Evolutionary conservation across 306 rosid genomes (phyloP), one percentile per base, ranked within the genome.

Genomic region (Ceratonia siliqua): DNA sequence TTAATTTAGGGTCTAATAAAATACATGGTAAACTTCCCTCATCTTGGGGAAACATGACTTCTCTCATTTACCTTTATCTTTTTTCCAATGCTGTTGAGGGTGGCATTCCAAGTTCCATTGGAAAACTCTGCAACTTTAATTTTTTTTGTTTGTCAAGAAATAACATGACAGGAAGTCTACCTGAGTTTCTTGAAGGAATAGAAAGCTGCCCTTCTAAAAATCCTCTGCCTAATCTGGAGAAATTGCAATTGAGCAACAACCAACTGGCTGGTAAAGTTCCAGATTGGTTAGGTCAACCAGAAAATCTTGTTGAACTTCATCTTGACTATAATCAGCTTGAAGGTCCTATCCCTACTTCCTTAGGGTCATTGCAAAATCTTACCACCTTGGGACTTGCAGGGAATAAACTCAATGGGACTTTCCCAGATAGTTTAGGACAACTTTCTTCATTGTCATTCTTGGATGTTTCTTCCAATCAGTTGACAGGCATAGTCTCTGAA

Each of bases 391-490:
- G 1, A 21, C 83, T 85, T 14, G 20, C 8, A n/a, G 48, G 17
- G 8, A 82, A 87, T 57, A 35, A 55, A 38, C 81, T 87, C 18
- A 78, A 73, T 68, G 87, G 87, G 48, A 82, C 79, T 52, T 67
- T 85, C 28, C 87, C 87, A 20, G 48, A 49, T 12, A 78, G 85
- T 76, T 50, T 87, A 21, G 87, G 89, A 45, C 78, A 80, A 50
- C 85, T 85, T 55, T 63, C 84, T 75, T 32, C 73, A 2, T 36
- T 85, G 63, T 43, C 25, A 57, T 0, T 0, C 5, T 41, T 87
- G 2, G 77, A 78, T 75, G 82, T 87, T 55, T 80, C 89, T 32
- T 82, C 14, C 77, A 87, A 83, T 64, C 84, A 82, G 2, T 78
- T 82, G 61, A 64, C 53, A 3, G 86, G 92, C 17, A 32, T 27